These are phyloP conservation scores for Ophiosphaerella korrae DNA, from an alignment of 2,329 filamentous ascomycete species.

Conservation along the genomic window DNA sequence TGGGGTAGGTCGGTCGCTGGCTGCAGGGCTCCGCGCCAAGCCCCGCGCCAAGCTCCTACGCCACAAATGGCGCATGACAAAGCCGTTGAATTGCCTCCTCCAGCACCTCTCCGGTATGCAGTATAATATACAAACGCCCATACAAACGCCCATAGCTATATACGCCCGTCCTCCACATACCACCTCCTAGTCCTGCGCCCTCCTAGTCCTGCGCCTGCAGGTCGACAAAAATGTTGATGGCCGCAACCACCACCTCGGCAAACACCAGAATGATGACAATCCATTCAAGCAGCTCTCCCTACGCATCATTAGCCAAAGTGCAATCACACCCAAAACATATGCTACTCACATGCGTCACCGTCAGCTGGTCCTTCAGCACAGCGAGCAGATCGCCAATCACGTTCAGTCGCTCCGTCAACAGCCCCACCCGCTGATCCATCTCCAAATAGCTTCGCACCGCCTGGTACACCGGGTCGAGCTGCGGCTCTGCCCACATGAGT, in stretches of 20 bases:
- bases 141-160: background rate
- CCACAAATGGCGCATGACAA: background rate
- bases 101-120: no score
- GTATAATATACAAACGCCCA: no score
- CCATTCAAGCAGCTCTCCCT: slow-evolving; percentile 58
- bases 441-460: slow-evolving; percentile 94
- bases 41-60: slow-evolving; percentile 15
- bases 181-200: slow-evolving; percentile 60
- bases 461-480: slow-evolving; percentile 94
- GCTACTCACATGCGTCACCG: slow-evolving; percentile 66
- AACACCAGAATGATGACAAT: slow-evolving; percentile 92
- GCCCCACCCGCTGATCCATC: slow-evolving; percentile 92
- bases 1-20: slow-evolving; percentile 4
- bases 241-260: slow-evolving; percentile 90
- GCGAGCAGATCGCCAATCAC: slow-evolving; percentile 93
- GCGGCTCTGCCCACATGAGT: slow-evolving; percentile 97
- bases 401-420: slow-evolving; percentile 86
- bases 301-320: slow-evolving; percentile 9
- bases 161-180: slow-evolving; percentile 8
- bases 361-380: slow-evolving; percentile 93
- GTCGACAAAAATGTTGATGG: slow-evolving; percentile 94
- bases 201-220: slow-evolving; percentile 71
- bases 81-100: no score
- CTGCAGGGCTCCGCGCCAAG: slow-evolving; percentile 19
- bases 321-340: no score